Percentiles rank a stretch among this genome's conserved stretches.
Conservation (phyloP, 305 asterid genomes). For the Solanum chacoense region DNA sequence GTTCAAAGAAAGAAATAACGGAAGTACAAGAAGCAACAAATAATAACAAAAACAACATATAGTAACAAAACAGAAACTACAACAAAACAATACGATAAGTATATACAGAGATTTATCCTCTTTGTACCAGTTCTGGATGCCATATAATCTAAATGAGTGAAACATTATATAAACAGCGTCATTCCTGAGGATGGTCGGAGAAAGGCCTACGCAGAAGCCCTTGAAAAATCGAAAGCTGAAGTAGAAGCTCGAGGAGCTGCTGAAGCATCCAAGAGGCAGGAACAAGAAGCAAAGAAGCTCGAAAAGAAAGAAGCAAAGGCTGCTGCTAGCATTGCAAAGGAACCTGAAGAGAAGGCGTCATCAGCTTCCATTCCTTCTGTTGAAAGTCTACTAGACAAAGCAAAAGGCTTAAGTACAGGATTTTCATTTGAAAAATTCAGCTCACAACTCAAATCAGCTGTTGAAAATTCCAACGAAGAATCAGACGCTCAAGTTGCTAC, state of each 20-base stretch:
- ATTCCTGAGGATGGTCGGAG: slow-evolving; percentile 85
- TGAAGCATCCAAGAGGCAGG: slow-evolving; percentile 34
- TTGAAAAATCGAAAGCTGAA: slow-evolving; percentile 50
- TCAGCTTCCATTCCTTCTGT: slow-evolving; percentile 54
- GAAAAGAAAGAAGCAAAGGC: slow-evolving; percentile 34
- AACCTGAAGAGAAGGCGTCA: slow-evolving; percentile 38
- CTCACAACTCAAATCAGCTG: slow-evolving; percentile 43
- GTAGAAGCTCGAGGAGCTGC: slow-evolving; percentile 64
- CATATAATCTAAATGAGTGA: neutral
- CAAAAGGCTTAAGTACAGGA: slow-evolving; percentile 49
- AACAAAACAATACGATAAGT: neutral
- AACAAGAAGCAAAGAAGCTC: slow-evolving; percentile 21
- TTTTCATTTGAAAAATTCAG: slow-evolving; percentile 42
- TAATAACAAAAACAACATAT: neutral
- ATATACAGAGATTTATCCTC: neutral
- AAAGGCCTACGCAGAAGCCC: slow-evolving; percentile 61
- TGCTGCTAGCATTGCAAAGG: slow-evolving; percentile 29
- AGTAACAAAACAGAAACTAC: neutral
- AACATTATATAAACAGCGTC: slow-evolving; percentile 26
- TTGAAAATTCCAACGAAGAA: slow-evolving; percentile 35
- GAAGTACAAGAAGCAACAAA: neutral
- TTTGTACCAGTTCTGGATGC: neutral
- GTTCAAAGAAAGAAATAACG: neutral
- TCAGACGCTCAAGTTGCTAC: slow-evolving; percentile 67
- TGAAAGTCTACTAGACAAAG: slow-evolving; percentile 43